Percentiles rank a stretch among this genome's conserved stretches.
Conservation (phyloP, 2,329 filamentous ascomycete species). For the Exophiala calicioides region DNA sequence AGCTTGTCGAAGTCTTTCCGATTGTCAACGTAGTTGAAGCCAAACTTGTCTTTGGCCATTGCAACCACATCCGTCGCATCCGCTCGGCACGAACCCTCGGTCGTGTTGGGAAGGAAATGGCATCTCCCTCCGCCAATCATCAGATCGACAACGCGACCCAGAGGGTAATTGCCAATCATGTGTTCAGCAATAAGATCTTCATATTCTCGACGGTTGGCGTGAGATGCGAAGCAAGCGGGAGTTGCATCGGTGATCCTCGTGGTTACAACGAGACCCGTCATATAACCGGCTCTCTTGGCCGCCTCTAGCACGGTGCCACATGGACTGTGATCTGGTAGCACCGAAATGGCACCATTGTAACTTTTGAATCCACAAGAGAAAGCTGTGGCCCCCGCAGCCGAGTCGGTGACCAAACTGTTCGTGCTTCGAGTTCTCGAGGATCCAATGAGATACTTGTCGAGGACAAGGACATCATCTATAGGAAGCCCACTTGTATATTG, state of each 20-base stretch:
- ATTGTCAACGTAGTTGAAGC: slow-evolving; percentile 75
- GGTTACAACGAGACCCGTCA: slow-evolving; percentile 90
- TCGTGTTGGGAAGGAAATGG: slow-evolving; percentile 84
- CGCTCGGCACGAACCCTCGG: slow-evolving; percentile 74
- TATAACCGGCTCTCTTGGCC: slow-evolving; percentile 86
- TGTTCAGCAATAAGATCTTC: slow-evolving; percentile 92
- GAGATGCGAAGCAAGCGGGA: slow-evolving; percentile 89
- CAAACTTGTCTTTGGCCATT: slow-evolving; percentile 69
- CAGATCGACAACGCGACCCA: slow-evolving; percentile 85
- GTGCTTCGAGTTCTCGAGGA: slow-evolving; percentile 82
- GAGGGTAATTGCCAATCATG: slow-evolving; percentile 81
- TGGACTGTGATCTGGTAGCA: slow-evolving; percentile 78
- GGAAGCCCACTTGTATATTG: slow-evolving; percentile 76
- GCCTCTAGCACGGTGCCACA: slow-evolving; percentile 94
- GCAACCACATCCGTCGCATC: slow-evolving; percentile 76
- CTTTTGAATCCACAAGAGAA: slow-evolving; percentile 92
- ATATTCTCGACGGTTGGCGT: slow-evolving; percentile 76
- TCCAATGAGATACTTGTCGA: slow-evolving; percentile 89
- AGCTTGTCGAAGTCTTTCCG: slow-evolving; percentile 75
- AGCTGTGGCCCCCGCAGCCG: slow-evolving; percentile 92
- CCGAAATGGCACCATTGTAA: slow-evolving; percentile 94
- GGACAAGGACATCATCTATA: slow-evolving; percentile 70
- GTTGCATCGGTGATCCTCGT: slow-evolving; percentile 95
- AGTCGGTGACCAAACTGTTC: slow-evolving; percentile 87
- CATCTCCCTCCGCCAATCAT: slow-evolving; percentile 92